Percentiles rank a stretch among this genome's conserved stretches.
phyloP scores from a whole-genome alignment of 495 filamentous ascomycete species.

The Daldinia bambusicola region DNA sequence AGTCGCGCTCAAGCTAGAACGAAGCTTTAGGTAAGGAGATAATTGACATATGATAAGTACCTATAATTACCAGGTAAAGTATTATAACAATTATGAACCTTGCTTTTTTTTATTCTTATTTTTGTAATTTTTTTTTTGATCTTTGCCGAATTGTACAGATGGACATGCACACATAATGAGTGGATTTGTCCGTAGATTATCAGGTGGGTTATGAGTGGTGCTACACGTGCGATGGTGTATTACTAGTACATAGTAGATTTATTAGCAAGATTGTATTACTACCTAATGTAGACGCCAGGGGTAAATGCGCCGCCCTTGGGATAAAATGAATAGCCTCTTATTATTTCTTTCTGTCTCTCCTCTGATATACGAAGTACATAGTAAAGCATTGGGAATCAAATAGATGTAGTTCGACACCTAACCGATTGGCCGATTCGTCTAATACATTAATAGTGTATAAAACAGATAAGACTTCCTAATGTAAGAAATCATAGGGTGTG shows the following conservation, averaged over 20 bases:
- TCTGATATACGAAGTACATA: no score
- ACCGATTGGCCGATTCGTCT: background rate
- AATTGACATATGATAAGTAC: background rate
- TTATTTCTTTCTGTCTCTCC: background rate
- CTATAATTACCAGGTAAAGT: background rate
- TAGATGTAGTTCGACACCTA: background rate
- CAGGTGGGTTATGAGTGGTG: background rate
- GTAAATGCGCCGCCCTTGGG: background rate
- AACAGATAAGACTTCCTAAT: conserved; percentile 2
- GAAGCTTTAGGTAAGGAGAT: background rate
- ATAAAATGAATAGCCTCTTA: background rate
- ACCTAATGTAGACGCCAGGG: background rate
- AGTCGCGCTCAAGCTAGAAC: background rate
- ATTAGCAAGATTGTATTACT: background rate
- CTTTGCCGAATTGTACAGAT: conserved; percentile 6
- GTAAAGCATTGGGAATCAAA: background rate
- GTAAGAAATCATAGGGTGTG: conserved; percentile 17
- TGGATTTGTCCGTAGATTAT: background rate
- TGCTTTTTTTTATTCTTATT: no score
- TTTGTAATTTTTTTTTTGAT: no score
- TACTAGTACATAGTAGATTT: background rate
- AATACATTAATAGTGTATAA: background rate
- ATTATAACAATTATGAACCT: background rate
- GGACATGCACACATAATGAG: background rate
- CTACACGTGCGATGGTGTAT: conserved; percentile 6